A percentile compares a stretch with the other conserved stretches of the same genome.
Conservation (phyloP, 2,329 filamentous ascomycete species). For the Beauveria pseudobassiana region DNA sequence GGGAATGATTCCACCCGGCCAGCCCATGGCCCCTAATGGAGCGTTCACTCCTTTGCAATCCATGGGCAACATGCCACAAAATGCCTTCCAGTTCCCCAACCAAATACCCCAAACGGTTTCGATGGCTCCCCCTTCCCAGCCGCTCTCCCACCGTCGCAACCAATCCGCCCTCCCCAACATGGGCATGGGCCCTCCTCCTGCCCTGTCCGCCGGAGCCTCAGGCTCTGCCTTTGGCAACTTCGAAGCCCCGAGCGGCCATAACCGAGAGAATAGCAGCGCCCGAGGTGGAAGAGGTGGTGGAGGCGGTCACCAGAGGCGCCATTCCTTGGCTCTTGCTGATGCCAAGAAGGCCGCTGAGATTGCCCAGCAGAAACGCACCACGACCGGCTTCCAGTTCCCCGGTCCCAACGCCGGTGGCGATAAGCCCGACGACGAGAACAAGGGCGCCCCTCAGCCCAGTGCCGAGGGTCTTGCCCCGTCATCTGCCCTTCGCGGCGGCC, state of each 20-base stretch:
- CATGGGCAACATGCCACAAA: slow-evolving; percentile 72
- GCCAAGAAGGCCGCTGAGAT: slow-evolving; percentile 96
- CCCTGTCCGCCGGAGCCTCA: slow-evolving; percentile 84
- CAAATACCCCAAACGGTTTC: slow-evolving; percentile 66
- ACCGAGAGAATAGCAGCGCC: slow-evolving; percentile 56
- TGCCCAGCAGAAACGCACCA: slow-evolving; percentile 92
- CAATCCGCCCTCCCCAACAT: slow-evolving; percentile 94
- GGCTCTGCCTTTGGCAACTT: slow-evolving; percentile 74
- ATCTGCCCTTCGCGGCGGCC: slow-evolving; percentile 41
- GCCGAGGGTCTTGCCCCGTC: slow-evolving; percentile 29
- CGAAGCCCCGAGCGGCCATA: slow-evolving; percentile 51
- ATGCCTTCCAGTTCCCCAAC: slow-evolving; percentile 82
- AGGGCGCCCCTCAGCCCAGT: slow-evolving; percentile 21
- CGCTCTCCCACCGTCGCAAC: slow-evolving; percentile 88
- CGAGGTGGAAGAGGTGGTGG: slow-evolving; percentile 36
- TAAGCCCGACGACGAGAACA: slow-evolving; percentile 46
- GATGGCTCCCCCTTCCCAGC: slow-evolving; percentile 70
- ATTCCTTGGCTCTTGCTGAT: slow-evolving; percentile 89
- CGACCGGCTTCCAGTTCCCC: slow-evolving; percentile 91
- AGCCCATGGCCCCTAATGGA: slow-evolving; percentile 61
- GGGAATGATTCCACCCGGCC: slow-evolving; percentile 85
- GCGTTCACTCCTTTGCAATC: slow-evolving; percentile 73
- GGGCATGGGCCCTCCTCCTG: slow-evolving; percentile 79
- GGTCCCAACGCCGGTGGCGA: slow-evolving; percentile 62
- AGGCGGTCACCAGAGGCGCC: slow-evolving; percentile 82